Evolutionary conservation across 225 moss, liverwort and hornwort species (phyloP).

Genomic region (Pseudisothecium myosuroides): DNA sequence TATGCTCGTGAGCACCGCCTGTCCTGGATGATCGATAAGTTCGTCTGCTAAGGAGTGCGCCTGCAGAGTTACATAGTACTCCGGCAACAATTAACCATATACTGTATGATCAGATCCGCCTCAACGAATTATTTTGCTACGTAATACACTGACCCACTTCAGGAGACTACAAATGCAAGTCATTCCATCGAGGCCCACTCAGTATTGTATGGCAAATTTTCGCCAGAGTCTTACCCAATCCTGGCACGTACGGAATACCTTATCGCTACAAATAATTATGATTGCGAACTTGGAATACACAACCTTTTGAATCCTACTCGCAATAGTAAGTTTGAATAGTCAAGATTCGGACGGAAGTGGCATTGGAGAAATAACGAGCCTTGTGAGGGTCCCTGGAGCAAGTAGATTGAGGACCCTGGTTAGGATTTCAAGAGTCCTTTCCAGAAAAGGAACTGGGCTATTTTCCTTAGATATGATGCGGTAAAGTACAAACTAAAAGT

Average conservation of each 20-base stretch:
- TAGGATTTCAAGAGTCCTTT: neutral
- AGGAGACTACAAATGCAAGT: neutral
- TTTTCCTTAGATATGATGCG: neutral
- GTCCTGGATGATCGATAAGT: neutral
- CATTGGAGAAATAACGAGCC: neutral
- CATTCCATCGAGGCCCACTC: neutral
- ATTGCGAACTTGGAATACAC: neutral
- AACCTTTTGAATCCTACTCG: neutral
- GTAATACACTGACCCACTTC: neutral
- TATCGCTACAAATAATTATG: neutral
- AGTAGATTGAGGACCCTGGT: neutral
- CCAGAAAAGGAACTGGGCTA: neutral
- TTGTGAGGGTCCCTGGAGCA: neutral
- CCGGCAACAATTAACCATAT: neutral
- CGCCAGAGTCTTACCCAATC: neutral
- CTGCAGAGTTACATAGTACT: neutral
- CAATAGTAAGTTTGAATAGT: neutral
- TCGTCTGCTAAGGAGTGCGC: neutral
- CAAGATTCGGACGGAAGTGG: neutral
- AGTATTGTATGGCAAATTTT: neutral
- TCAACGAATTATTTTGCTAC: neutral
- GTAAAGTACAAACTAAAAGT: neutral
- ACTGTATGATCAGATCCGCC: neutral
- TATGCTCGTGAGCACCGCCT: neutral
- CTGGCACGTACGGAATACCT: neutral